Evolutionary conservation across 345 rosid genomes (phyloP), one percentile per base, ranked within the genome.

Genomic region (Triadica sebifera): DNA sequence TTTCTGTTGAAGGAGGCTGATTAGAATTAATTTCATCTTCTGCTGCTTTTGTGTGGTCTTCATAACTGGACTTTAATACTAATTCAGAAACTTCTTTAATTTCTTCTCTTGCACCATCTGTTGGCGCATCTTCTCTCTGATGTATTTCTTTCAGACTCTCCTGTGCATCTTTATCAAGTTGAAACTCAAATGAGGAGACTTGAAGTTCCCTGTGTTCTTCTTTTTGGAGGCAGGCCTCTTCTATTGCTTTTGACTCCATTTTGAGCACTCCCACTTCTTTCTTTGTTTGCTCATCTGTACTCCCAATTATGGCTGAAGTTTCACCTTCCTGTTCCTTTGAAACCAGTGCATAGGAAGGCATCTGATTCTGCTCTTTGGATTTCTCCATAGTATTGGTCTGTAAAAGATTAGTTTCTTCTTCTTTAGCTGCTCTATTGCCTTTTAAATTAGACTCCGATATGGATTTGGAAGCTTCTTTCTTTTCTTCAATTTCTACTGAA

Each of bases 1-100:
- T 78, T 73, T 79, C 80, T 43, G 74, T 71, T 70, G 81, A 74
- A 52, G 76, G 60, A 73, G 51, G 69, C 49, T 80, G 75, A 50
- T 41, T 47, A 56, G 46, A 69, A 39, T 53, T 68, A 46, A 57
- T 57, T 59, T 56, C 77, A 62, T 74, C 73, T 67, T 74, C 70
- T 74, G 53, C 43, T 51, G 69, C 74, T 57, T 50, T 75, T 41
- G 22, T 24, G 15, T 11, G 3, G 43, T 22, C 71, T 61, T 62
- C n/a, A 60, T 70, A 52, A 51, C 70, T 39, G 15, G 65, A 24
- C 15, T 58, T 52, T 19, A 65, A 3, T 70, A 6, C 46, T 20
- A 29, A 24, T 66, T 77, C 67, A n/a, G 59, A 65, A 56, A 39
- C 61, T 60, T 66, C 67, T 67, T 38, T 58, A 39, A 7, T 72